Evolutionary conservation across 257 asterid genomes (phyloP).

Genomic region (Primulina huaijiensis): DNA sequence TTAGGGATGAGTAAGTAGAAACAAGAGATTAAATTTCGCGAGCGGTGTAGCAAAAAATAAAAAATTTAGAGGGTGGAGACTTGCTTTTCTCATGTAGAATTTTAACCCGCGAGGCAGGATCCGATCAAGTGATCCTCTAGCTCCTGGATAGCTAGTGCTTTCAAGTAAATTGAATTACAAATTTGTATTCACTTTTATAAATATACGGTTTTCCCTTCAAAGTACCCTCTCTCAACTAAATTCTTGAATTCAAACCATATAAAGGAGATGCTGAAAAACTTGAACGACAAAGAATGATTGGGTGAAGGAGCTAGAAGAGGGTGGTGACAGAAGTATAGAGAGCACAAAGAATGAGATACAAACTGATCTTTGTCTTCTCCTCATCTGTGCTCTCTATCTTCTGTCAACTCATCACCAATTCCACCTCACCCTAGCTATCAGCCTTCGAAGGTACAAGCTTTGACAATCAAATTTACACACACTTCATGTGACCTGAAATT

Average conservation of each 20-base stretch:
- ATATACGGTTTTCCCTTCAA: neutral
- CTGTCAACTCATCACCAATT: conserved; percentile 48
- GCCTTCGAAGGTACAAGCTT: neutral
- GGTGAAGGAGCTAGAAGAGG: conserved; percentile 19
- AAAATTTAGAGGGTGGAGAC: too few species aligned
- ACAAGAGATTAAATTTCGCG: too few species aligned
- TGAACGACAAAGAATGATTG: neutral
- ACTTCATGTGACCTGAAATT: neutral
- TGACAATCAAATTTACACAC: neutral
- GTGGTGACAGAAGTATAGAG: conserved; percentile 30
- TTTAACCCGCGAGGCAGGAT: too few species aligned
- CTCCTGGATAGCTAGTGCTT: neutral
- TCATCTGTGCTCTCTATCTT: conserved; percentile 54
- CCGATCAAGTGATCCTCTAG: neutral
- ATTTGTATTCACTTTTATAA: too few species aligned
- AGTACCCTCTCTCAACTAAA: neutral
- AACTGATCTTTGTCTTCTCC: conserved; percentile 21
- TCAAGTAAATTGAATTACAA: neutral
- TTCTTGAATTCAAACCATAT: neutral
- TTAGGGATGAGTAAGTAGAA: too few species aligned
- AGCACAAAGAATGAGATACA: conserved; percentile 31
- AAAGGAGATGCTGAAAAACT: neutral
- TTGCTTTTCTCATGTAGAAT: too few species aligned
- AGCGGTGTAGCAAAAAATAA: too few species aligned
- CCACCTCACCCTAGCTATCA: conserved; percentile 31